These are phyloP conservation scores for Mallotus repandus DNA, from an alignment of 441 rosid species.

Conservation along the genomic window DNA sequence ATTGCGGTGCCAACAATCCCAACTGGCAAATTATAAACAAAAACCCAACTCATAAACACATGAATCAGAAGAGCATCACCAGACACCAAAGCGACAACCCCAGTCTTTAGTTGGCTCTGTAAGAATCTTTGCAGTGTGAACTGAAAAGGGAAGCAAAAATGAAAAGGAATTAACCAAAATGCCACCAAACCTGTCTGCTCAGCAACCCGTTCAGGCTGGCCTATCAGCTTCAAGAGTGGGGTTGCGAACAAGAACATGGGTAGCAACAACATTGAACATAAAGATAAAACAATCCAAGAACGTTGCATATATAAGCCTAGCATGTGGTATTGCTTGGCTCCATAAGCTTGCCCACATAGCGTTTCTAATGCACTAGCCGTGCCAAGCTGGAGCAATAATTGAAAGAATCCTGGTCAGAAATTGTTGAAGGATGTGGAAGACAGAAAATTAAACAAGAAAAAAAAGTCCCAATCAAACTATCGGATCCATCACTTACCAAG, in stretches of 20 bases:
- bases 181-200: constrained; percentile 47
- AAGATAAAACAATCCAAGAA: constrained; percentile 43
- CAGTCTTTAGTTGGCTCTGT: constrained; percentile 51
- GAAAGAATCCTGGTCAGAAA: neutral
- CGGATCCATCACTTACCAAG: constrained; percentile 32
- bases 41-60: constrained; percentile 42
- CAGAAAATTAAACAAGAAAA: neutral
- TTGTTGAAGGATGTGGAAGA: neutral
- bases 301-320: constrained; percentile 60
- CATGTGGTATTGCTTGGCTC: constrained; percentile 57
- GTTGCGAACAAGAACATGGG: constrained; percentile 48
- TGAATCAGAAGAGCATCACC: constrained; percentile 36
- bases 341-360: constrained; percentile 71
- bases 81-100: constrained; percentile 40
- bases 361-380: constrained; percentile 76
- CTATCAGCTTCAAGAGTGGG: constrained; percentile 43
- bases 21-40: constrained; percentile 41
- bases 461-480: neutral
- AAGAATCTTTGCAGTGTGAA: constrained; percentile 49
- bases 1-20: constrained; percentile 48
- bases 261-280: constrained; percentile 38
- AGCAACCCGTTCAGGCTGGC: constrained; percentile 41
- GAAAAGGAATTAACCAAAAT: constrained; percentile 50
- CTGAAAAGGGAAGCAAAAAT: constrained; percentile 49
- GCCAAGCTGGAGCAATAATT: constrained; percentile 50